phyloP scores from a whole-genome alignment of 108 stramenopile genomes.

The Schizochytrium sp. region DNA sequence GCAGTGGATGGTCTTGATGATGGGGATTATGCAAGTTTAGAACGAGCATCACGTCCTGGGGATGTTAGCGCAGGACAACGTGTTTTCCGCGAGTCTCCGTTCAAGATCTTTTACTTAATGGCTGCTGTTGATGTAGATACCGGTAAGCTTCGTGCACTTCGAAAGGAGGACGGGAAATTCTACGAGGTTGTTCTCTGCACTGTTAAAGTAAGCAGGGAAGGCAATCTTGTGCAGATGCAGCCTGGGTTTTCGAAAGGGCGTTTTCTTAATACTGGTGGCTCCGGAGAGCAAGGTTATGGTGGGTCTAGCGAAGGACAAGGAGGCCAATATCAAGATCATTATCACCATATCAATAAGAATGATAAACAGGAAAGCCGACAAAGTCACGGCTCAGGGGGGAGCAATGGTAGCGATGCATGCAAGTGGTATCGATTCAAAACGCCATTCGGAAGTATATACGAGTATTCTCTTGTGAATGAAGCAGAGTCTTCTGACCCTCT shows the following conservation, averaged over 20 bases:
- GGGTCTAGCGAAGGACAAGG: too few relatives aligned
- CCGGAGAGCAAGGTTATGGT: too few relatives aligned
- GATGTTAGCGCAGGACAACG: constrained; percentile 50
- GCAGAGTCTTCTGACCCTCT: constrained; percentile 34
- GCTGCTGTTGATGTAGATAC: constrained; percentile 47
- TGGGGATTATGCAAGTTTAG: constrained; percentile 30
- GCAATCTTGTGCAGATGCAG: constrained; percentile 56
- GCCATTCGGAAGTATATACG: constrained; percentile 34
- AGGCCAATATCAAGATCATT: too few relatives aligned
- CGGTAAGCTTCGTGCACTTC: not conserved
- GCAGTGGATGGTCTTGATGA: constrained; percentile 22
- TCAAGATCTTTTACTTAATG: constrained; percentile 56
- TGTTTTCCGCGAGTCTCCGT: constrained; percentile 42
- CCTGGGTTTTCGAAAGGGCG: constrained; percentile 31
- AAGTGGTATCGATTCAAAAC: constrained; percentile 47
- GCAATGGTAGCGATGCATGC: too few relatives aligned
- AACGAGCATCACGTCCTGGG: not conserved
- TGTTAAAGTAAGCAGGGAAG: constrained; percentile 29
- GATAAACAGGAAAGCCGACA: too few relatives aligned
- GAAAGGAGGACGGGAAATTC: constrained; percentile 45
- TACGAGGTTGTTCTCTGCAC: constrained; percentile 56
- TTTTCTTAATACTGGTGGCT: not conserved
- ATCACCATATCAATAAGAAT: too few relatives aligned
- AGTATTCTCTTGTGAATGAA: constrained; percentile 44
- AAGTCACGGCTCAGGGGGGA: too few relatives aligned